These are phyloP conservation scores for Otatea glauca DNA, from an alignment of 176 grass and related monocot genomes.

Conservation along the genomic window DNA sequence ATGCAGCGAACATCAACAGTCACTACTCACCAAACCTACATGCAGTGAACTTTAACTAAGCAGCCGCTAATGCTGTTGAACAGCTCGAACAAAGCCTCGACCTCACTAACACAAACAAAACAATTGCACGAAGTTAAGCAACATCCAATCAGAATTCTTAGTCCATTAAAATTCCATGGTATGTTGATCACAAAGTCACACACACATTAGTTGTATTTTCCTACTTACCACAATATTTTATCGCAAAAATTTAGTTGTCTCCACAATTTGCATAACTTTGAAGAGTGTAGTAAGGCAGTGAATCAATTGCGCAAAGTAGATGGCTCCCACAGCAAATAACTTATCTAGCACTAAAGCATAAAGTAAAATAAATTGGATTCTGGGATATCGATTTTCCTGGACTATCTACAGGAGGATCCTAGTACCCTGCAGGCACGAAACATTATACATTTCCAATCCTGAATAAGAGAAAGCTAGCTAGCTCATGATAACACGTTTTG, in stretches of 20 bases:
- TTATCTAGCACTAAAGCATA: not conserved
- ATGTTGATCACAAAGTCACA: too few relatives aligned
- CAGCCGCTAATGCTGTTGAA: slow-evolving; percentile 97
- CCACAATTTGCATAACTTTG: too few relatives aligned
- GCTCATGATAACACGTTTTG: not conserved
- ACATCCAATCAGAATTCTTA: slow-evolving; percentile 8
- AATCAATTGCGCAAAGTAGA: not conserved
- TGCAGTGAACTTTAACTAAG: too few relatives aligned
- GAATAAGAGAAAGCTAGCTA: not conserved
- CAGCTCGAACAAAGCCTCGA: slow-evolving; percentile 89
- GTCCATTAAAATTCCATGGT: too few relatives aligned
- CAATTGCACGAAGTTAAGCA: not conserved
- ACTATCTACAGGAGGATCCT: not conserved
- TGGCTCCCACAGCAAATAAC: not conserved
- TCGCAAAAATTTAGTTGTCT: too few relatives aligned
- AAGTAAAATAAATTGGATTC: not conserved
- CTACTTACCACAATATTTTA: too few relatives aligned
- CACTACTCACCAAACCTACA: too few relatives aligned
- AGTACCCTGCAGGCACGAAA: not conserved
- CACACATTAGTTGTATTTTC: too few relatives aligned
- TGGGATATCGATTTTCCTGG: not conserved
- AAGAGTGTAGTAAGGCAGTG: not conserved
- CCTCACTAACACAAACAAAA: slow-evolving; percentile 60
- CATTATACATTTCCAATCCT: slow-evolving; percentile 6
- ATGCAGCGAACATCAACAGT: too few relatives aligned